phyloP scores from a whole-genome alignment of 208 protist genomes.

The Lotmaria passim region DNA sequence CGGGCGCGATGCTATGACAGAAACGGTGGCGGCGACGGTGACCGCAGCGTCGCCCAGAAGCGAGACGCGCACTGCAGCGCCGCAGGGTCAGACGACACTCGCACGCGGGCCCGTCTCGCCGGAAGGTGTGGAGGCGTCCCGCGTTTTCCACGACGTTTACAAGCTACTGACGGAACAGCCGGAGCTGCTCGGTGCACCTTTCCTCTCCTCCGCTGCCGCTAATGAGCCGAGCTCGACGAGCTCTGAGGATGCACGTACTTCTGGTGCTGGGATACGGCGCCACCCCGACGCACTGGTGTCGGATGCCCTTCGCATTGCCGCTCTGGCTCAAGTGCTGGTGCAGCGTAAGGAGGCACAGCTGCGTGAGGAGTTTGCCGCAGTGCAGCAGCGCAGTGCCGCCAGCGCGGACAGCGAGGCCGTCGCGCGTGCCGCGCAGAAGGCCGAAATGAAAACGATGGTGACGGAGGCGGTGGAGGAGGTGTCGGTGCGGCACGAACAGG shows the following conservation, averaged over 20 bases:
- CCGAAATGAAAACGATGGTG: constrained; percentile 59
- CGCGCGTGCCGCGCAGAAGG: constrained; percentile 32
- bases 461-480: constrained; percentile 68
- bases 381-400: constrained; percentile 18
- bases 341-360: constrained; percentile 32
- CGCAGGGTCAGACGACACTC: not conserved
- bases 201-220: not conserved
- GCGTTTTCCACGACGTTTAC: constrained; percentile 31
- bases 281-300: constrained; percentile 21
- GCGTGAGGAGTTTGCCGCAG: constrained; percentile 17
- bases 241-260: not conserved
- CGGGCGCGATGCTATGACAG: not conserved
- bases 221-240: not conserved
- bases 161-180: constrained; percentile 24
- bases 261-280: not conserved
- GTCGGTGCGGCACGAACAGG: constrained; percentile 64
- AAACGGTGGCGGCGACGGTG: not conserved
- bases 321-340: constrained; percentile 26
- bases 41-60: not conserved
- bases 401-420: constrained; percentile 30
- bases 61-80: not conserved
- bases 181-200: not conserved
- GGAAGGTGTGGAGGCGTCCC: constrained; percentile 6
- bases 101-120: constrained; percentile 4
- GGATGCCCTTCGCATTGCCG: constrained; percentile 27